These are phyloP conservation scores for Fusarium fujikuroi DNA, from an alignment of 2,329 filamentous ascomycete species.

Conservation along the genomic window DNA sequence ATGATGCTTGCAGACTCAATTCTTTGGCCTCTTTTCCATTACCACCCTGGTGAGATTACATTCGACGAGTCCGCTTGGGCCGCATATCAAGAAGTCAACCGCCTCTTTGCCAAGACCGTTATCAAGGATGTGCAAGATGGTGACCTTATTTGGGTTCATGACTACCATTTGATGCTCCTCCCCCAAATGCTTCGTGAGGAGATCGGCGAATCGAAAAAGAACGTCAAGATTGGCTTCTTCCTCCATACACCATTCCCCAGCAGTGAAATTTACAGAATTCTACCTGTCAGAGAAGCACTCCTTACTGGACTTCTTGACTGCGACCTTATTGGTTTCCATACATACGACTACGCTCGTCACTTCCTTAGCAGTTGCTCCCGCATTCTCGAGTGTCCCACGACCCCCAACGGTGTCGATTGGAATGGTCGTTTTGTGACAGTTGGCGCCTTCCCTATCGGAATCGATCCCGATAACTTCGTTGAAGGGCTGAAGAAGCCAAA, in stretches of 20 bases:
- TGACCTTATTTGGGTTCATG: conserved; percentile 97
- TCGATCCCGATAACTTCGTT: conserved; percentile 96
- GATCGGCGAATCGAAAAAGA: conserved; percentile 82
- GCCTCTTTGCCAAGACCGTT: conserved; percentile 88
- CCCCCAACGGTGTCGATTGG: conserved; percentile 93
- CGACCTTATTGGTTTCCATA: conserved; percentile 97
- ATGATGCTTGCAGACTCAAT: conserved; percentile 77
- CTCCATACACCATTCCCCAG: conserved; percentile 97
- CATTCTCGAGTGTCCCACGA: conserved; percentile 82
- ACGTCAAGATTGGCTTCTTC: conserved; percentile 98
- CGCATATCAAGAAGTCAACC: conserved; percentile 92
- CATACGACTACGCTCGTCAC: conserved; percentile 98
- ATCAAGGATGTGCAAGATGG: conserved; percentile 89
- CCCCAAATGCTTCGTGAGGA: conserved; percentile 95
- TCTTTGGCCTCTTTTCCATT: conserved; percentile 98
- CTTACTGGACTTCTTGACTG: conserved; percentile 89
- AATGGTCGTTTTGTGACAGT: conserved; percentile 89
- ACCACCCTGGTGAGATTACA: conserved; percentile 97
- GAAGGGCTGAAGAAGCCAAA: conserved; percentile 86
- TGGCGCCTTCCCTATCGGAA: conserved; percentile 96
- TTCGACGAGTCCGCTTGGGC: conserved; percentile 96
- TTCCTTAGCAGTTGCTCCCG: conserved; percentile 97
- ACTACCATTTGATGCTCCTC: conserved; percentile 97
- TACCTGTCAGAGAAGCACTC: conserved; percentile 90
- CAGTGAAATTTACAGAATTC: conserved; percentile 94